Base-by-base conservation (phyloP, 163 green algal genomes). In the Volvox carteri region DNA sequence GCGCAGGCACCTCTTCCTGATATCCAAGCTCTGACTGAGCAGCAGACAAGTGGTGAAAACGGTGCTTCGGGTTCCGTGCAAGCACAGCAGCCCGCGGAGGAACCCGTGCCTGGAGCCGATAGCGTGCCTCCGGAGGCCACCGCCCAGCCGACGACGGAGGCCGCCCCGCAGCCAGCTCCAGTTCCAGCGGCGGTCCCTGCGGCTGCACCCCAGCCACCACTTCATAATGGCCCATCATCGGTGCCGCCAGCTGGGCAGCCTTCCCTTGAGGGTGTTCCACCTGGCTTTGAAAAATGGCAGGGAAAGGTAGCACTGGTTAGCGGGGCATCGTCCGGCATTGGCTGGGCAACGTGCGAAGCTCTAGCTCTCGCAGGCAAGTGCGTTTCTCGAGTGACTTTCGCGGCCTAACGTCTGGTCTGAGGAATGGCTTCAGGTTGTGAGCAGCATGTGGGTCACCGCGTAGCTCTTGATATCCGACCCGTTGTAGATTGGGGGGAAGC, bases 251-350 rank as follows among this genome's bases (percentile, higher is more conserved):
- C 78, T 39, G 18, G 6, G 21, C 62, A 50, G 33, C 62, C 35
- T 23, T 18, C 78, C 6, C 65, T 92, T 9, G 91, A 94, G 14
- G 88, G 90, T 2, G 86, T 94, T 33, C 91, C 78, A 42, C 84
- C 89, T 16, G 92, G 94, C 28, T 73, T 96, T 44, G 91, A 94
- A 80, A 90, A 92, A 33, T 97, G 95, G 94, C 86, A 91, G 19
- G 95, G 95, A 37, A 92, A 90, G 19, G 93, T 98, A 14, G 95
- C 95, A 18, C 84, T 98, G 14, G 95, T 98, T 4, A 97, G 95
- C 1, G 95, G 96, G 4, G 96, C 96, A 0, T 96, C 91, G 18
- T 94, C 93, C 0, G 95, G 95, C 37, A 96, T 98, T 44, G 96
- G 96, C 37, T 95, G 94, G 91, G 95, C 93, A 0, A 86, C 95